A percentile compares a stretch with the other conserved stretches of the same genome.
Conservation (phyloP, 23 red algal species). For the Gracilariopsis chorda region DNA sequence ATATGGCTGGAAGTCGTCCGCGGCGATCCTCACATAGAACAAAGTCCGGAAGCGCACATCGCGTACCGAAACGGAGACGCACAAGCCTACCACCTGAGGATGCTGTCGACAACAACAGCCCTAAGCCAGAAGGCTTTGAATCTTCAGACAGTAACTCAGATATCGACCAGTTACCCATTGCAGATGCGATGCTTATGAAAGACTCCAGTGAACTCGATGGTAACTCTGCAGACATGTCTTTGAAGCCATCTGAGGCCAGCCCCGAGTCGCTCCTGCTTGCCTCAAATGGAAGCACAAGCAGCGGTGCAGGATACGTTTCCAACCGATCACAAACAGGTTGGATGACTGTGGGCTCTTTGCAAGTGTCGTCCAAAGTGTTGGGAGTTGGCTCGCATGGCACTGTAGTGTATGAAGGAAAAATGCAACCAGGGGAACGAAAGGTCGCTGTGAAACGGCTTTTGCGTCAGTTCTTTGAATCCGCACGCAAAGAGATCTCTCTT, state of each 20-base stretch:
- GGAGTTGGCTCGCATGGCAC: slow-evolving; percentile 91
- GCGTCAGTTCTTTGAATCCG: slow-evolving; percentile 83
- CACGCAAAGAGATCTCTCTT: slow-evolving; percentile 89
- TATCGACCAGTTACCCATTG: neutral
- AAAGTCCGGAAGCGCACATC: neutral
- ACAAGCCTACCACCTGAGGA: neutral
- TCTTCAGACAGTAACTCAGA: neutral
- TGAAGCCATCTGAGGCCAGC: neutral
- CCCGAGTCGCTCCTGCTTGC: neutral
- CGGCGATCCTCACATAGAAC: neutral
- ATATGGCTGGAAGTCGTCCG: slow-evolving; percentile 36
- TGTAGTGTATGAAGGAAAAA: slow-evolving; percentile 86
- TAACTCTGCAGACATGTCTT: neutral
- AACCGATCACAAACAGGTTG: slow-evolving; percentile 48
- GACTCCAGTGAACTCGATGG: neutral
- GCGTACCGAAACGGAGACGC: neutral
- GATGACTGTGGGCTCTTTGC: slow-evolving; percentile 78
- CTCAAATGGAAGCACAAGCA: slow-evolving; percentile 46
- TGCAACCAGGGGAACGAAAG: slow-evolving; percentile 77
- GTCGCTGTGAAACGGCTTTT: slow-evolving; percentile 95
- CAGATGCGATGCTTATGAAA: neutral
- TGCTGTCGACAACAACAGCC: neutral
- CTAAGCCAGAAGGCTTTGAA: neutral
- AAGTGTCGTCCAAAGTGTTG: slow-evolving; percentile 71
- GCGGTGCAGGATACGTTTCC: slow-evolving; percentile 22